Percentiles rank a stretch among this genome's conserved stretches.
Conservation (phyloP, 805 yeast species). For the Tetrapisispora nanseiensis region DNA sequence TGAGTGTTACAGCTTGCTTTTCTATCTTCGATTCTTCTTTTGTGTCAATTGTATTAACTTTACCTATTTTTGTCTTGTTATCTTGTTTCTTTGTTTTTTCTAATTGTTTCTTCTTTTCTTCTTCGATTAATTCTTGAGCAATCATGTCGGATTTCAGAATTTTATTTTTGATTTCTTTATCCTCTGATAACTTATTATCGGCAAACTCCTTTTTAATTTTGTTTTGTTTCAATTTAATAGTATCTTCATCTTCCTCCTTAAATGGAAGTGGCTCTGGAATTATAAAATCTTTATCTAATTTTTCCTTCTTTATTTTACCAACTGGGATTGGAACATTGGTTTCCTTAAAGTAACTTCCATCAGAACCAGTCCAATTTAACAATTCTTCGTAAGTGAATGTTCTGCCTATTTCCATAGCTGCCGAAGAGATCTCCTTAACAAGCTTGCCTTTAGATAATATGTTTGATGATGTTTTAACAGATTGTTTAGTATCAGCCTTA, state of each 20-base stretch:
- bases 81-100: neutral
- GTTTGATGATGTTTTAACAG: neutral
- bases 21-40: neutral
- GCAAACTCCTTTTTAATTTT: neutral
- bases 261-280: conserved; percentile 1
- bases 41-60: neutral
- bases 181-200: neutral
- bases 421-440: neutral
- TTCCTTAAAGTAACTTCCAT: conserved; percentile 23
- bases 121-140: conserved; percentile 13
- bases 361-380: conserved; percentile 14
- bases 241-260: conserved; percentile 5
- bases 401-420: neutral
- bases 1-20: neutral
- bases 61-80: neutral
- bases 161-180: neutral
- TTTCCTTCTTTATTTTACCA: conserved; percentile 7
- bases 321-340: conserved; percentile 20
- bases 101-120: neutral
- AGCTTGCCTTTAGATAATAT: neutral
- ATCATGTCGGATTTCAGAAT: conserved; percentile 14
- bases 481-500: neutral
- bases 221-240: neutral
- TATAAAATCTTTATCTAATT: conserved; percentile 4
- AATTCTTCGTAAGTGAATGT: conserved; percentile 24